phyloP scores from a whole-genome alignment of 2,329 filamentous ascomycete genomes.

The Colletotrichum karsti region DNA sequence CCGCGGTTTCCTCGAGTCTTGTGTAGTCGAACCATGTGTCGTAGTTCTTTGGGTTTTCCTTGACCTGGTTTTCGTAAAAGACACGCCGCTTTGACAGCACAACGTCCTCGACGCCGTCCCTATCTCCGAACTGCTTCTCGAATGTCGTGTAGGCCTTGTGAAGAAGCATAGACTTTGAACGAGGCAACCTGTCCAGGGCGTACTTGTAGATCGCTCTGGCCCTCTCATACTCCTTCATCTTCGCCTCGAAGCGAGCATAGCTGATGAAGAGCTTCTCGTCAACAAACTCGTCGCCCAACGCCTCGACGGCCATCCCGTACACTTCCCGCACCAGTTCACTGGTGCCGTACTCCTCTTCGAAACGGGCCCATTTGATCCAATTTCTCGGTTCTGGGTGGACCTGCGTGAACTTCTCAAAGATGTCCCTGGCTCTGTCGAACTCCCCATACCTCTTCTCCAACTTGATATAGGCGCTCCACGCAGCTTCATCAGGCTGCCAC shows the following conservation, averaged over 20 bases:
- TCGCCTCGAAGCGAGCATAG: constrained; percentile 94
- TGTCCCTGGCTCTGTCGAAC: constrained; percentile 86
- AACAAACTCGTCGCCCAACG: constrained; percentile 92
- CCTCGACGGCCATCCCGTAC: constrained; percentile 87
- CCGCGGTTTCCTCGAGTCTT: constrained; percentile 85
- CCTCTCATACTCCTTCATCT: constrained; percentile 94
- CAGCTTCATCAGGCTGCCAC: constrained; percentile 96
- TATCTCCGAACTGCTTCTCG: constrained; percentile 96
- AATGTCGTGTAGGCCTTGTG: constrained; percentile 98
- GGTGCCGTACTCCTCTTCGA: constrained; percentile 95
- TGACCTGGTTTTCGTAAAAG: constrained; percentile 93
- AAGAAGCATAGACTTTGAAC: constrained; percentile 83
- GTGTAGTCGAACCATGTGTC: constrained; percentile 98
- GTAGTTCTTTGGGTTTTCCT: constrained; percentile 95
- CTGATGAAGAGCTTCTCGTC: constrained; percentile 96
- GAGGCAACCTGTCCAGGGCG: constrained; percentile 88
- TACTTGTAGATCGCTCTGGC: constrained; percentile 97
- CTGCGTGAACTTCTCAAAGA: constrained; percentile 89
- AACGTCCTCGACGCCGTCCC: constrained; percentile 93
- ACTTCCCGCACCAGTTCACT: constrained; percentile 92
- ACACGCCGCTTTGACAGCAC: constrained; percentile 93
- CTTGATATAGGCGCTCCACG: constrained; percentile 97
- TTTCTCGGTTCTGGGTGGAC: constrained; percentile 95
- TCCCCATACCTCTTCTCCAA: constrained; percentile 95
- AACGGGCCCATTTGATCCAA: constrained; percentile 99